Base-by-base conservation (phyloP, 345 rosid genomes). In the Anastatica hierochuntica region DNA sequence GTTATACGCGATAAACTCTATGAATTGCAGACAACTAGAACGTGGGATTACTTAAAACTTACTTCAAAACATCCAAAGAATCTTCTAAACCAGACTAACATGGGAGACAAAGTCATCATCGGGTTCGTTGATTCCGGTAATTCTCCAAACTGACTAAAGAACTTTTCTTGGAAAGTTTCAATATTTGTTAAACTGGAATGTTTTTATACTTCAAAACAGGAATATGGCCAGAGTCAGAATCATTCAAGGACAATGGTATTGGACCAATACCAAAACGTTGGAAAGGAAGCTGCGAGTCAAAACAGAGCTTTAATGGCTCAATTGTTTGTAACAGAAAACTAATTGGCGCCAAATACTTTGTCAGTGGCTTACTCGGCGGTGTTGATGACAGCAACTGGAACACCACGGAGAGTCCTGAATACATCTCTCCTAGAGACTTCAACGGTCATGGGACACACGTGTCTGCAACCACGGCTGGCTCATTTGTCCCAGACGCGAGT, bases 401-500 rank as follows among this genome's bases (percentile, higher is more conserved):
- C 24, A 21, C 24, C 24, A 21, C 2, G 2, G 24, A 21, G 5
- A 2, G 3, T 2, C 24, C 3, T 21, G 24, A 21, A 2, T 21
- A 21, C 5, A 21, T 21, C 5, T 21, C 24, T 21, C 3, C 24
- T 21, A 21, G 24, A 53, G 86, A 80, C 47, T 76, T 71, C 0
- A 41, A 45, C 14, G 87, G 87, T 19, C 89, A 82, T 23, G 95
- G 89, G 3, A 77, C 81, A 0, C 87, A 79, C 61, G 76, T 82
- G 4, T 63, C 89, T 10, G 69, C 78, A 47, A 82, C 75, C 0
- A 84, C 88, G 1, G 79, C 67, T 14, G 85, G 85, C 5, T 68
- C 67, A 5, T 58, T 57, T 14, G 79, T 77, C 31, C 12, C 26
- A 2, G 75, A 72, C 38, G 64, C 70, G 0, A 67, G 73, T 38